These are phyloP conservation scores for Jaapia argillacea DNA, from an alignment of 768 basidiomycete genomes.

Conservation along the genomic window DNA sequence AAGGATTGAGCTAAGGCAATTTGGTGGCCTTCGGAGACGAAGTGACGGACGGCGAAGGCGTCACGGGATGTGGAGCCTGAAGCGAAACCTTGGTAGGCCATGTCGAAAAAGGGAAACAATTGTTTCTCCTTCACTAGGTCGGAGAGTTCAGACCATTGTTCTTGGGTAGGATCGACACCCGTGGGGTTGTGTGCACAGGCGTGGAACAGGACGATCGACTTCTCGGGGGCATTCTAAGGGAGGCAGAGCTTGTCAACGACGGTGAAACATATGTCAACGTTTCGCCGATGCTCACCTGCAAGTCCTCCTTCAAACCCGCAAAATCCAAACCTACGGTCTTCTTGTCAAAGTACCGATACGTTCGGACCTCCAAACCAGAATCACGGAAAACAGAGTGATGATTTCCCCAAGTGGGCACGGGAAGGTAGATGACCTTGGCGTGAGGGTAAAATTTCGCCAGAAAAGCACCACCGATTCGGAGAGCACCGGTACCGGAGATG, in stretches of 20 bases:
- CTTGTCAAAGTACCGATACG: constrained; percentile 92
- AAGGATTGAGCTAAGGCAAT: constrained; percentile 90
- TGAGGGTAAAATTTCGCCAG: constrained; percentile 82
- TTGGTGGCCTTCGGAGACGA: constrained; percentile 85
- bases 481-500: constrained; percentile 96
- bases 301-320: constrained; percentile 79
- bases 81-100: constrained; percentile 99
- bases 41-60: constrained; percentile 92
- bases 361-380: constrained; percentile 87
- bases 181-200: constrained; percentile 99
- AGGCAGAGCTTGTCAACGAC: no score
- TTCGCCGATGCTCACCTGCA: constrained; percentile 41
- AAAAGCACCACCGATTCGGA: constrained; percentile 92
- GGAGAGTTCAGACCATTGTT: constrained; percentile 89
- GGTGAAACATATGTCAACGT: constrained; percentile 2
- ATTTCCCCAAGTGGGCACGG: constrained; percentile 94
- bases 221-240: constrained; percentile 54
- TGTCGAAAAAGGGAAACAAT: constrained; percentile 98
- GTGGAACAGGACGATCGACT: constrained; percentile 82
- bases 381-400: constrained; percentile 91
- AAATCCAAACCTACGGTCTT: constrained; percentile 89
- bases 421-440: constrained; percentile 83
- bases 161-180: constrained; percentile 88
- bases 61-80: constrained; percentile 87
- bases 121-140: constrained; percentile 80